Evolutionary conservation across 2,329 filamentous ascomycete species (phyloP).

Genomic region (Dactylellina parvicollis): DNA sequence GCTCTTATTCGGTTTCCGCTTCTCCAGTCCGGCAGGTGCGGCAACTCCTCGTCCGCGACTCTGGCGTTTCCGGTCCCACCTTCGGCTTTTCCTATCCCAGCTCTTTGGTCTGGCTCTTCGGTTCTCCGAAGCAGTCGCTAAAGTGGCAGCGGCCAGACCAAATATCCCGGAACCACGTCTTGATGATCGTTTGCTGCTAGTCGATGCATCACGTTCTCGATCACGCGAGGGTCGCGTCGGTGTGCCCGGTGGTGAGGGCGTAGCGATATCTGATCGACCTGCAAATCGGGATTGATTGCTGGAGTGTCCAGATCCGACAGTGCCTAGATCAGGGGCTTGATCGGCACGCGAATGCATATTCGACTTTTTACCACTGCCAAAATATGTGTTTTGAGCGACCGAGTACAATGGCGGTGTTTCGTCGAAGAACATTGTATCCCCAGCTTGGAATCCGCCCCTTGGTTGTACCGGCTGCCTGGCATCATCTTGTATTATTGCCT

Average conservation of each 20-base stretch:
- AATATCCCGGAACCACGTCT: conserved; percentile 52
- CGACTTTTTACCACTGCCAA: conserved; percentile 22
- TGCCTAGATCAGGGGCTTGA: conserved; percentile 28
- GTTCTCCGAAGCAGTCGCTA: conserved; percentile 15
- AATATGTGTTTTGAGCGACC: conserved; percentile 10
- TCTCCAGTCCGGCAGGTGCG: conserved; percentile 37
- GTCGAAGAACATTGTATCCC: conserved; percentile 44
- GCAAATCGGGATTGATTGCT: conserved; percentile 44
- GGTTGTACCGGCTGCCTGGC: conserved; percentile 16
- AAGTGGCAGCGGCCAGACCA: conserved; percentile 38
- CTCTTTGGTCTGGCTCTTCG: conserved; percentile 39
- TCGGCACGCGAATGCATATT: conserved; percentile 4
- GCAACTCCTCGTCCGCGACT: conserved; percentile 45
- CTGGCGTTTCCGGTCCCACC: conserved; percentile 39
- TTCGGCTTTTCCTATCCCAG: conserved; percentile 38
- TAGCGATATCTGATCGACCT: conserved; percentile 50
- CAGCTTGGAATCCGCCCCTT: conserved; percentile 7
- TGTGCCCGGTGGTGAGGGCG: conserved; percentile 44
- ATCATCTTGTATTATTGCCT: conserved; percentile 33
- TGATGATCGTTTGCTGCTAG: conserved; percentile 44
- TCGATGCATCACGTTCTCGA: conserved; percentile 36
- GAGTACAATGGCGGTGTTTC: conserved; percentile 52
- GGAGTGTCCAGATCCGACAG: conserved; percentile 39
- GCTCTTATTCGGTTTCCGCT: conserved; percentile 41
- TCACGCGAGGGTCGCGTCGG: conserved; percentile 41